Percentiles rank a stretch among this genome's conserved stretches.
Conservation (phyloP, 2,329 filamentous ascomycete genomes). For the Colletotrichum sp. region DNA sequence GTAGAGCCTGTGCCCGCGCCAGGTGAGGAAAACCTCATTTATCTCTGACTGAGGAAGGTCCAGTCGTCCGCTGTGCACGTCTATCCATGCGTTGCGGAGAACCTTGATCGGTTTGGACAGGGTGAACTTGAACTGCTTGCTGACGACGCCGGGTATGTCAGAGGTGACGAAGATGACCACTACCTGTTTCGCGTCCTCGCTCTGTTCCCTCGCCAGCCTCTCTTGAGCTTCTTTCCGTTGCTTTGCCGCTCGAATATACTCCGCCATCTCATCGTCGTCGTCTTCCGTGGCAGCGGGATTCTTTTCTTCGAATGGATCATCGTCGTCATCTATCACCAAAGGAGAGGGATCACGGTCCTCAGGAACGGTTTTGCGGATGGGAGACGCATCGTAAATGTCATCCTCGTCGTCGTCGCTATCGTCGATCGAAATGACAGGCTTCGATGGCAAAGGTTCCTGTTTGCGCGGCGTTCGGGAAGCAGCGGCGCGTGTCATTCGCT, state of each 20-base stretch:
- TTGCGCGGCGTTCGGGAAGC: conserved; percentile 17
- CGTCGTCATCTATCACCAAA: conserved; percentile 26
- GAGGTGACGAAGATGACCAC: conserved; percentile 61
- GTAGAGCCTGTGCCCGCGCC: conserved; percentile 75
- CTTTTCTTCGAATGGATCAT: conserved; percentile 23
- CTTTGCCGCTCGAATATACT: conserved; percentile 50
- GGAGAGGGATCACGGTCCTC: conserved; percentile 13
- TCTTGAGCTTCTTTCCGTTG: conserved; percentile 42
- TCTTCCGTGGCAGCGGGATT: conserved; percentile 12
- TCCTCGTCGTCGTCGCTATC: conserved; percentile 25
- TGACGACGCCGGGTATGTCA: conserved; percentile 62
- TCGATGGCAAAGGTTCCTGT: conserved; percentile 1
- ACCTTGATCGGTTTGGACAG: conserved; percentile 71
- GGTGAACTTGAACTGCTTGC: conserved; percentile 65
- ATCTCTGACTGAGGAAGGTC: conserved; percentile 44
- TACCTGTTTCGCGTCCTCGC: conserved; percentile 26
- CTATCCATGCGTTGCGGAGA: conserved; percentile 74
- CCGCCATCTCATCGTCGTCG: conserved; percentile 45
- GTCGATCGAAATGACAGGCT: conserved; percentile 25
- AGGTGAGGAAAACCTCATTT: conserved; percentile 75
- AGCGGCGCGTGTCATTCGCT: conserved; percentile 1
- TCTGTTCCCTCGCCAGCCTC: conserved; percentile 40
- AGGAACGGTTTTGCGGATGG: conserved; percentile 3
- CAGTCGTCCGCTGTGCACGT: conserved; percentile 54
- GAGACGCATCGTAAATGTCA: conserved; percentile 19